Evolutionary conservation across 352 stramenopile species (phyloP), one percentile per base, ranked within the genome.

Genomic region (Phytophthora fragariaefolia): DNA sequence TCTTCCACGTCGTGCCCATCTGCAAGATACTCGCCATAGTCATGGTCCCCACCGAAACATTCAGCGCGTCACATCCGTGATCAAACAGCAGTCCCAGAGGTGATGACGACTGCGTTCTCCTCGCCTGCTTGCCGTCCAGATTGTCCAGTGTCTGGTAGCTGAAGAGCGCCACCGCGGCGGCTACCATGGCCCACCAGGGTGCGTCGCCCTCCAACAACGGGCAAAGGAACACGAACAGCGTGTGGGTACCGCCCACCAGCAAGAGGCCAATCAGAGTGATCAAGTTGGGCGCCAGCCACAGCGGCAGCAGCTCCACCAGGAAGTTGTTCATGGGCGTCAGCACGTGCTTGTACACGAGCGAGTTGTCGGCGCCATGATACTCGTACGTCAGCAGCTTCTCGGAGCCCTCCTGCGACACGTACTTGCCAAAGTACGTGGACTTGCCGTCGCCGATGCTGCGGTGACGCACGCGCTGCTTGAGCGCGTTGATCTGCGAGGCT

Each of bases 361-460:
- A 96, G 66, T 96, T 89, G 77, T 96, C 87, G 23, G 80, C 67
- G 47, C 87, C 87, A 56, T 96, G 87, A 74, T 96, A 96, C 70
- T 93, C 76, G 74, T 96, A 96, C 40, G 85, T 92, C 20, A 82
- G 79, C 51, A 96, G 74, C 60, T 96, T 96, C 63, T 93, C 87
- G 6, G 84, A 93, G 32, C 85, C 87, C 73, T 94, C 87, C 49
- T 91, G 81, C 28, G 82, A 90, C 38, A 96, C 87, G 54, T 96
- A 96, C 69, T 93, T 96, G 65, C 86, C 84, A 74, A 96, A 96
- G 70, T 96, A 96, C 63, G 81, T 94, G 52, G 87, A 86, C 68
- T 96, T 96, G 52, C 86, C 82, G 48, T 91, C 83, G 12, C 71
- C 72, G 30, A 72, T 81, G 27, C 80, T 89, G 60, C 82, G 83